These are phyloP conservation scores for Byssochlamys sp. DNA, from an alignment of 2,329 filamentous ascomycete genomes.

Conservation along the genomic window DNA sequence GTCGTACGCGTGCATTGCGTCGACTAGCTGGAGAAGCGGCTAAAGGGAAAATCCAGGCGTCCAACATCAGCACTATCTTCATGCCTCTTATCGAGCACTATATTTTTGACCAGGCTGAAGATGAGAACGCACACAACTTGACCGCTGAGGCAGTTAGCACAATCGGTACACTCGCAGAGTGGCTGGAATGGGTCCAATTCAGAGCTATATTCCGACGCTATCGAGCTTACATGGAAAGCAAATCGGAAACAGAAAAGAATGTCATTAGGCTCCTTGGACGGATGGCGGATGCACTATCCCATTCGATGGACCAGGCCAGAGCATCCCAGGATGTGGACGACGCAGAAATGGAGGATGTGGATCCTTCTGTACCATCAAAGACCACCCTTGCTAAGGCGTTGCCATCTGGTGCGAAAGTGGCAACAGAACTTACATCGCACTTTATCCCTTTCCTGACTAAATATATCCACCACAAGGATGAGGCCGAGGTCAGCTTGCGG, in stretches of 20 bases:
- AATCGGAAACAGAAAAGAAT: constrained; percentile 74
- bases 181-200: constrained; percentile 84
- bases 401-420: constrained; percentile 58
- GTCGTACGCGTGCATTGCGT: constrained; percentile 73
- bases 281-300: constrained; percentile 65
- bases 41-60: constrained; percentile 57
- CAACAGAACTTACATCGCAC: constrained; percentile 60
- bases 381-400: constrained; percentile 53
- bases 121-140: constrained; percentile 68
- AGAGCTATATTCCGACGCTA: constrained; percentile 75
- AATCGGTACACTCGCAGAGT: constrained; percentile 63
- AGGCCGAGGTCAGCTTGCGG: constrained; percentile 84
- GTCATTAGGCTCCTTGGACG: constrained; percentile 72
- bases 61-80: constrained; percentile 76
- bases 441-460: constrained; percentile 71
- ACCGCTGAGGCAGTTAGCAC: constrained; percentile 77
- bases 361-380: constrained; percentile 20
- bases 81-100: constrained; percentile 90
- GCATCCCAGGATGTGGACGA: constrained; percentile 8
- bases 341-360: constrained; percentile 20
- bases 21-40: constrained; percentile 61
- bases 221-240: constrained; percentile 68
- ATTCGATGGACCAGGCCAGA: constrained; percentile 36
- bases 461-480: constrained; percentile 88
- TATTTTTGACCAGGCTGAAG: constrained; percentile 71